Percentiles rank a stretch among this genome's conserved stretches.
phyloP scores from a whole-genome alignment of 1,284 basidiomycete species.

The Irpex sp. region DNA sequence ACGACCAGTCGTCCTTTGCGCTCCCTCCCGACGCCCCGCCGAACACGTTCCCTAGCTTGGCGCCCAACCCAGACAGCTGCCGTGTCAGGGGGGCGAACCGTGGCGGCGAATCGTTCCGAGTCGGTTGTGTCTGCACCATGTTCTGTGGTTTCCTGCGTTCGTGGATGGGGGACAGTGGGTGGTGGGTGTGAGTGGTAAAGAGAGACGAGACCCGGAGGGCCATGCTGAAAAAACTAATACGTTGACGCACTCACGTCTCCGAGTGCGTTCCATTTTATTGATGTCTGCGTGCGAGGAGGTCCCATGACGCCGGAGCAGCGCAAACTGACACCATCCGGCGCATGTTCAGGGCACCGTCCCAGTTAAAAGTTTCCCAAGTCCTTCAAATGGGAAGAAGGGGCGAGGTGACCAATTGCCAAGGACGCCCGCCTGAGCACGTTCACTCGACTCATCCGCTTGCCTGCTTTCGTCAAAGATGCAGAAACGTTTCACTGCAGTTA shows the following conservation, averaged over 20 bases:
- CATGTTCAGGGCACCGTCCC: background rate
- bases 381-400: background rate
- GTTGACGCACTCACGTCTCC: background rate
- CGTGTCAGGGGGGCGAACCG: constrained; percentile 10
- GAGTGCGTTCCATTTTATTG: background rate
- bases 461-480: background rate
- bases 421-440: background rate
- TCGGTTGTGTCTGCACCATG: background rate
- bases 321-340: constrained; percentile 5
- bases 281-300: background rate
- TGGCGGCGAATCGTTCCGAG: constrained; percentile 7
- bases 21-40: constrained; percentile 6
- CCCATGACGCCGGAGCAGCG: constrained; percentile 4
- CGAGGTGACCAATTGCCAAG: background rate
- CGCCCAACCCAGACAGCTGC: constrained; percentile 13
- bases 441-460: background rate
- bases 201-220: background rate
- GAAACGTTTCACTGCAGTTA: background rate
- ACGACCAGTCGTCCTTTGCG: constrained; percentile 10
- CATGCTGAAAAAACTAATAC: background rate
- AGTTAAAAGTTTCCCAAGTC: background rate
- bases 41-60: constrained; percentile 11
- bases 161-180: background rate
- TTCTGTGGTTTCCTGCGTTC: background rate
- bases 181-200: background rate